These are phyloP conservation scores for Adansonia gregorii DNA, from an alignment of 441 rosid species.

Conservation along the genomic window DNA sequence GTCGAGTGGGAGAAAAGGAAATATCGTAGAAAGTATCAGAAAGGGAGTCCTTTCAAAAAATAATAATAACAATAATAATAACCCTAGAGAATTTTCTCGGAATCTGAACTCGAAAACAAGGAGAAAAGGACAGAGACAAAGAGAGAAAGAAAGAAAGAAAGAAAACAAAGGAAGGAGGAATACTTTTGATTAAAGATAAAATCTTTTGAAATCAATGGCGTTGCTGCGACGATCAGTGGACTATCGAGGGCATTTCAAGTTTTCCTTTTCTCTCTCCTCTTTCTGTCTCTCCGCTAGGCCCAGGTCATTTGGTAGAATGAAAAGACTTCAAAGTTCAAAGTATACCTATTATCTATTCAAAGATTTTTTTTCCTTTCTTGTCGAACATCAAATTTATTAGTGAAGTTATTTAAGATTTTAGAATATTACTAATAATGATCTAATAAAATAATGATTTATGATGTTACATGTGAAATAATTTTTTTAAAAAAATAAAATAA, in stretches of 20 bases:
- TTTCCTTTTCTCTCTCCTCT: too few relatives aligned
- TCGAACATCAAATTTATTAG: too few relatives aligned
- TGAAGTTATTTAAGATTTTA: too few relatives aligned
- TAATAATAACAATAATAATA: background rate
- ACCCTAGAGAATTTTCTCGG: slow-evolving; percentile 17
- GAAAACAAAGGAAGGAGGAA: background rate
- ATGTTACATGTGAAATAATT: too few relatives aligned
- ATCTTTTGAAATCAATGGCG: background rate
- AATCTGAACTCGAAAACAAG: slow-evolving; percentile 18
- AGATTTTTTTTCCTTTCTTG: too few relatives aligned
- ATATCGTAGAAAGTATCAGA: background rate
- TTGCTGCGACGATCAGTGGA: background rate
- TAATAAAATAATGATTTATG: too few relatives aligned
- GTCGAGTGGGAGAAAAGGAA: background rate
- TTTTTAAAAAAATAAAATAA: too few relatives aligned
- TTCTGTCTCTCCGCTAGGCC: background rate
- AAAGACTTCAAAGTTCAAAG: background rate
- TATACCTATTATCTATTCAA: too few relatives aligned
- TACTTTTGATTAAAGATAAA: background rate
- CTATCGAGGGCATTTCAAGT: too few relatives aligned
- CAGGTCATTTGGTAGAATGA: background rate
- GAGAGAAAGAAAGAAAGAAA: background rate
- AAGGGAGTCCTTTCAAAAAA: slow-evolving; percentile 10
- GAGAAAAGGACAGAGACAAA: slow-evolving; percentile 33
- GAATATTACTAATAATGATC: too few relatives aligned